Evolutionary conservation across 148 eudicot genomes (phyloP).

Genomic region (Chenopodium formosanum): DNA sequence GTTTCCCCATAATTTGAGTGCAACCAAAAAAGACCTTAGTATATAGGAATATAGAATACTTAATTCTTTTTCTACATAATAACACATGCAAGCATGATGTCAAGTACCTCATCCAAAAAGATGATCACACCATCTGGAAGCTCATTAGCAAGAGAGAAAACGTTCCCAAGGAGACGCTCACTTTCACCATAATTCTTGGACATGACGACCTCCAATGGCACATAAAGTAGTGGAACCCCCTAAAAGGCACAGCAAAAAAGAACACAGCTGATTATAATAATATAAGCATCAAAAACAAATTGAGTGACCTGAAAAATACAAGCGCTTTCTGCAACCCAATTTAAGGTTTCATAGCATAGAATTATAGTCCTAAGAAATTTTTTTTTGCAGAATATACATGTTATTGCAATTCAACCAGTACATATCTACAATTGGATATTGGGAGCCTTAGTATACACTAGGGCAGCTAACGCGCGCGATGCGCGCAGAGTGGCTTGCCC

Average conservation of each 20-base stretch:
- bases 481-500: no score
- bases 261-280: constrained; percentile 1
- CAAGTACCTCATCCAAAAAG: constrained; percentile 87
- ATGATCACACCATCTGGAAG: constrained; percentile 82
- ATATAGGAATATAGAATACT: no score
- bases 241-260: constrained; percentile 20
- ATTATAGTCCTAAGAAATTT: not conserved
- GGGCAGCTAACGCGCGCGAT: no score
- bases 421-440: no score
- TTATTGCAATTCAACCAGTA: no score
- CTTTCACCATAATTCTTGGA: constrained; percentile 98
- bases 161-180: constrained; percentile 83
- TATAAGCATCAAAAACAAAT: not conserved
- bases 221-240: constrained; percentile 88
- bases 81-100: not conserved
- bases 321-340: not conserved
- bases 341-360: not conserved
- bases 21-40: no score
- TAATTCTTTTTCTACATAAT: no score
- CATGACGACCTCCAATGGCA: constrained; percentile 86
- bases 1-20: no score
- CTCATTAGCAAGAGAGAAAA: constrained; percentile 90
- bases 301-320: not conserved
- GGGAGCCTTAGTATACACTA: no score
- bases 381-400: not conserved